Evolutionary conservation across 169 alveolate species (phyloP), one percentile per base, ranked within the genome.

Genomic region (Babesia sp.): DNA sequence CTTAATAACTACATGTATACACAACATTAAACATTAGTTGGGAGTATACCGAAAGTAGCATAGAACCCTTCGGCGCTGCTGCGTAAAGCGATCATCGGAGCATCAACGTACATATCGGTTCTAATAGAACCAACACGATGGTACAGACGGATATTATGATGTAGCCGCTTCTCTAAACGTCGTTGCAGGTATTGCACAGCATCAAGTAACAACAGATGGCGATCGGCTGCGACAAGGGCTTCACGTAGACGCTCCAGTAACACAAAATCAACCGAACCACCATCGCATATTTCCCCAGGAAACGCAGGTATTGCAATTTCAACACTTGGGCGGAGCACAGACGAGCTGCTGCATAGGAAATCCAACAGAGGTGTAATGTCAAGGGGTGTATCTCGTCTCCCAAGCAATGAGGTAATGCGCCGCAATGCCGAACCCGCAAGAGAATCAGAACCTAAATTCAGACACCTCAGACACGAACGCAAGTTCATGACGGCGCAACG

Each of bases 141-240:
- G 11, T 2, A 5, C 18, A 42, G 5, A 1, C 59, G 42, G 11
- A 24, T 44, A 1, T 22, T 36, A 6, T 54, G 55, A 41, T 63
- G 58, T 9, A 63, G 60, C 8, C 24, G 36, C 59, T 33, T 63
- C 8, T 45, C 50, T 7, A 64, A 16, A 0, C 37, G 44, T 1
- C 74, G 59, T 22, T 64, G 31, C 41, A 64, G 31, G 50, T 46
- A 28, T 0, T n/a, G 14, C 63, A 34, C 45, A 26, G 44, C 74
- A 48, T 48, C 26, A 16, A 48, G 50, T 18, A 64, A 34, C 8
- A 45, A 16, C 54, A 64, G n/a, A 4, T 64, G 51, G 33, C 63
- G 26, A 16, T 64, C 74, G n/a, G 26, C n/a, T 1, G 37, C 37
- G 12, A 22, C 4, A 5, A 64, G 45, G 2, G 31, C 45, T 18